phyloP scores from a whole-genome alignment of 2,329 filamentous ascomycete species.

The Xylaria sp. region DNA sequence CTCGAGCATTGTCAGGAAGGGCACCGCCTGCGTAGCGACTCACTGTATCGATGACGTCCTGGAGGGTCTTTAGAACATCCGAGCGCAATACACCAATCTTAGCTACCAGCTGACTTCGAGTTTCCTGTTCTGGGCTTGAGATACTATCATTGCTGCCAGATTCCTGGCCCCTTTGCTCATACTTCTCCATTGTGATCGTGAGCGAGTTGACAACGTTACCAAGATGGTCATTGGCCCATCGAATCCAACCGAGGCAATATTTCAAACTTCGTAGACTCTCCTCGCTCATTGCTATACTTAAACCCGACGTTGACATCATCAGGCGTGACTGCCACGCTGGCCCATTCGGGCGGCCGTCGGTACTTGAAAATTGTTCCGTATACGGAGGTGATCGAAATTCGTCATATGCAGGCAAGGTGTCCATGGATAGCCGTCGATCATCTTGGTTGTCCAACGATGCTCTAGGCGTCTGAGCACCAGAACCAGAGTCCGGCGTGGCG shows the following conservation, averaged over 20 bases:
- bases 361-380: conserved; percentile 63
- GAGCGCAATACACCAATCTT: conserved; percentile 74
- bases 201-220: conserved; percentile 78
- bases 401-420: conserved; percentile 86
- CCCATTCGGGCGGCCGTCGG: conserved; percentile 46
- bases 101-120: conserved; percentile 63
- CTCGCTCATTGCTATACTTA: conserved; percentile 91
- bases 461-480: conserved; percentile 48
- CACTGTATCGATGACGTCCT: conserved; percentile 83
- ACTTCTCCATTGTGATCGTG: conserved; percentile 81
- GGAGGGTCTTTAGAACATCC: conserved; percentile 81
- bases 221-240: conserved; percentile 84
- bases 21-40: conserved; percentile 92
- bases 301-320: conserved; percentile 88
- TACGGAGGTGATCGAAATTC: conserved; percentile 80
- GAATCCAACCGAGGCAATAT: conserved; percentile 83
- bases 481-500: conserved; percentile 41
- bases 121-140: conserved; percentile 48
- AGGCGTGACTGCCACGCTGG: conserved; percentile 80
- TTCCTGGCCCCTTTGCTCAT: conserved; percentile 65
- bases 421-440: conserved; percentile 70
- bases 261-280: conserved; percentile 85
- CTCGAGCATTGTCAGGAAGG: conserved; percentile 85
- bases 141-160: conserved; percentile 38
- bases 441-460: conserved; percentile 47